Evolutionary conservation across 306 rosid species (phyloP), one percentile per base, ranked within the genome.

Genomic region (Quercus engelmannii): DNA sequence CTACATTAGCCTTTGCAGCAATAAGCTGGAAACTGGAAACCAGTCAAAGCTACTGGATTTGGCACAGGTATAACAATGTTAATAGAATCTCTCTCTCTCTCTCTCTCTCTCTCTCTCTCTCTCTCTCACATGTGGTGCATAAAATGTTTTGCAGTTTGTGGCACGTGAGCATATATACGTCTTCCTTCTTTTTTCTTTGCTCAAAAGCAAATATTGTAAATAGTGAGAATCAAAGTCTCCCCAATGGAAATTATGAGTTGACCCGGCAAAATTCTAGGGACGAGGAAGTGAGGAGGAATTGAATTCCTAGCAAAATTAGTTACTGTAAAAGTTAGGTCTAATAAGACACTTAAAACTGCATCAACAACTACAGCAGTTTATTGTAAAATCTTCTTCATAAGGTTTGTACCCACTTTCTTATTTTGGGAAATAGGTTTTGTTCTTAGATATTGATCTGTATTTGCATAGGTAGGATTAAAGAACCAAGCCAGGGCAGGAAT

Each of bases 1-100:
- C 61, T 6, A 79, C 93, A 46, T 80, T 96, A 84, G 89, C 90
- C 78, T 79, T 93, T 89, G 99, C 99, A 41, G 94, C 85, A 82
- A 69, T 63, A 56, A 93, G 99, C 84, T 88, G 99, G 99, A 78
- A 55, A 8, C 82, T 93, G 79, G 99, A 93, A 88, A 89, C 84
- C 69, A 89, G 94, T 82, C 85, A 86, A 76, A 93, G 67, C 80
- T 96, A 96, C 89, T 96, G 99, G 99, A 38, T 93, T 76, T 96
- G 99, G 99, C 98, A 93, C 65, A 96, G 98, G 99, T 93, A 91
- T 30, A 25, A 71, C 75, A 15, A 57, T 65, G 23, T 30, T 5
- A n/a, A 71, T 68, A 61, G 57, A 67, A 56, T 69, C 28, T 38
- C n/a, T 41, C 63, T 54, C 64, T 78, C 51, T 73, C 85, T 72